Evolutionary conservation across 805 yeast species (phyloP).

Genomic region (Ogataea parapolymorpha): DNA sequence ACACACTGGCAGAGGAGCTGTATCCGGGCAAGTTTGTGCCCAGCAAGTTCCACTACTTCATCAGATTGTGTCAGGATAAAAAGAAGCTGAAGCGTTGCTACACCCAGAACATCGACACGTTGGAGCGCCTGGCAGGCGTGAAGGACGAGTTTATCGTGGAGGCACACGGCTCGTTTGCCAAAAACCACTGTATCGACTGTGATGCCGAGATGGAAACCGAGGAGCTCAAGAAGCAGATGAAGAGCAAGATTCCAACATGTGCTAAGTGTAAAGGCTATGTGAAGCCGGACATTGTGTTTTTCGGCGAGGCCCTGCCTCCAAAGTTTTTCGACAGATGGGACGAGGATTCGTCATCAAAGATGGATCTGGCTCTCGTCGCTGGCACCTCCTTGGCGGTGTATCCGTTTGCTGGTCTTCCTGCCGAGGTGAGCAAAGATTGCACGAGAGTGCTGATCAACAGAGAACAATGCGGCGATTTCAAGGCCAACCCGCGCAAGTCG

Average conservation of each 20-base stretch:
- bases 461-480: slow-evolving; percentile 75
- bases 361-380: slow-evolving; percentile 78
- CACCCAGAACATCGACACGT: slow-evolving; percentile 91
- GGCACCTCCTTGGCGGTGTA: slow-evolving; percentile 89
- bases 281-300: slow-evolving; percentile 92
- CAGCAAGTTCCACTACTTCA: slow-evolving; percentile 73
- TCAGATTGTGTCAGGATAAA: slow-evolving; percentile 64
- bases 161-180: slow-evolving; percentile 94
- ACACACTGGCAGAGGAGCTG: slow-evolving; percentile 75
- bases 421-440: slow-evolving; percentile 48
- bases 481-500: slow-evolving; percentile 44
- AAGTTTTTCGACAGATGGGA: slow-evolving; percentile 71
- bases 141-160: slow-evolving; percentile 63
- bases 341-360: slow-evolving; percentile 41
- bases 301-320: slow-evolving; percentile 82
- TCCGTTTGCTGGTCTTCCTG: slow-evolving; percentile 86
- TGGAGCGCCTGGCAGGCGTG: slow-evolving; percentile 84
- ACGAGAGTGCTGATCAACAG: slow-evolving; percentile 68
- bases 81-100: slow-evolving; percentile 64
- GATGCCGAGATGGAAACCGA: slow-evolving; percentile 46
- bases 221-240: slow-evolving; percentile 37
- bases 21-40: slow-evolving; percentile 88
- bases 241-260: slow-evolving; percentile 52
- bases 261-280: slow-evolving; percentile 66
- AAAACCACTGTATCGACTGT: slow-evolving; percentile 81